A percentile compares a stretch with the other conserved stretches of the same genome.
Conservation (phyloP, 73 alveolate species). For the Breviolum minutum region DNA sequence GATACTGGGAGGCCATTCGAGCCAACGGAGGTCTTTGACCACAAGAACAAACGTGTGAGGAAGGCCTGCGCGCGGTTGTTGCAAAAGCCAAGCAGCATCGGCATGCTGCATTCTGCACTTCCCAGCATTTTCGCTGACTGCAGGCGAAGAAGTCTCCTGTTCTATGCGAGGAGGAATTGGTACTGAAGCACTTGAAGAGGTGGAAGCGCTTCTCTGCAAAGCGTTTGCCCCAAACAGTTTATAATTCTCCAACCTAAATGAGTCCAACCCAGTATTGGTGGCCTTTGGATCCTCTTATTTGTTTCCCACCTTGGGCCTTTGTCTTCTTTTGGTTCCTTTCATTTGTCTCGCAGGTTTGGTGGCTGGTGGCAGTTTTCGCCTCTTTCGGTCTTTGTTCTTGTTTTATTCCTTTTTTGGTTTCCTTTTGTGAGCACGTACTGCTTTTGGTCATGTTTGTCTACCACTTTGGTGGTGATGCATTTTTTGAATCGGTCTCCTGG, state of each 20-base stretch:
- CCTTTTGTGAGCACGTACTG: no score
- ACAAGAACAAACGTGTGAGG: conserved; percentile 7
- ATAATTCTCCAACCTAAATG: neutral
- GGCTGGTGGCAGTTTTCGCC: no score
- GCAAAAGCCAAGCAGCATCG: neutral
- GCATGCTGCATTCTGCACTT: no score
- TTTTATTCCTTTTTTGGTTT: no score
- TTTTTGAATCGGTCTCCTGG: no score
- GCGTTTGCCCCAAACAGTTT: neutral
- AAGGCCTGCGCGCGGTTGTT: neutral
- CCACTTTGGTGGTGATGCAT: no score
- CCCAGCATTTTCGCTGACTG: neutral
- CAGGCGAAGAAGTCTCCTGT: neutral
- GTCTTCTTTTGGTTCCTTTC: no score
- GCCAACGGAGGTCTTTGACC: neutral
- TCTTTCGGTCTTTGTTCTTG: no score
- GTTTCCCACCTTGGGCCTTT: neutral
- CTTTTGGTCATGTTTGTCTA: no score
- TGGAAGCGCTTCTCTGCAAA: neutral
- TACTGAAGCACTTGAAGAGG: conserved; percentile 19
- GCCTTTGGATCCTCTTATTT: neutral
- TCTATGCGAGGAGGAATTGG: neutral
- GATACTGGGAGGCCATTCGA: neutral
- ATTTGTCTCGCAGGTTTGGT: no score
- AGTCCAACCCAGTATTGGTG: neutral